Evolutionary conservation across 2,329 filamentous ascomycete species (phyloP).

Genomic region (Aspergillus ibericus): DNA sequence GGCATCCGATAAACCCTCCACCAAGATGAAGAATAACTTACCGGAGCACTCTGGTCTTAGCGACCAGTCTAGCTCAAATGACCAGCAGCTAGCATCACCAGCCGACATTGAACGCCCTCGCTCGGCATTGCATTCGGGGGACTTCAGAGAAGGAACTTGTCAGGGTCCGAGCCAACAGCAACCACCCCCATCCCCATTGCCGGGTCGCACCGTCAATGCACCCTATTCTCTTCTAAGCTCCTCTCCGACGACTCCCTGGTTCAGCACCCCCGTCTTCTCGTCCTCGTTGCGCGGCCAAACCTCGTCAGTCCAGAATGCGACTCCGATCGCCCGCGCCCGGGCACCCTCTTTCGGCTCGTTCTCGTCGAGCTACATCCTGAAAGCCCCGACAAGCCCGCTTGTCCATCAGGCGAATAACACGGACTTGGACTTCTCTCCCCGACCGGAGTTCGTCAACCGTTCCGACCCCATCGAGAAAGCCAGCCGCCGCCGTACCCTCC

Average conservation of each 20-base stretch:
- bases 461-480: slow-evolving; percentile 47
- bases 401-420: slow-evolving; percentile 86
- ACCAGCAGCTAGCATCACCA: slow-evolving; percentile 51
- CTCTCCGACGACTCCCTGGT: slow-evolving; percentile 61
- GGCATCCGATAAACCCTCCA: slow-evolving; percentile 18
- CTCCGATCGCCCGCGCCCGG: slow-evolving; percentile 37
- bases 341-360: slow-evolving; percentile 68
- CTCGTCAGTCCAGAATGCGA: slow-evolving; percentile 16
- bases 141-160: slow-evolving; percentile 54
- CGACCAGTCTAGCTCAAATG: slow-evolving; percentile 11
- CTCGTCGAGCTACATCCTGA: slow-evolving; percentile 77
- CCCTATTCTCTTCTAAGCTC: slow-evolving; percentile 36
- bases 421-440: slow-evolving; percentile 65
- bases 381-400: slow-evolving; percentile 87
- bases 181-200: slow-evolving; percentile 22
- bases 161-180: slow-evolving; percentile 28
- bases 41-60: slow-evolving; percentile 16
- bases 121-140: slow-evolving; percentile 67
- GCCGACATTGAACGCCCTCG: slow-evolving; percentile 75
- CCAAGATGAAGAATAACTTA: slow-evolving; percentile 12
- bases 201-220: slow-evolving; percentile 14
- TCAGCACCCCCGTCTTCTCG: slow-evolving; percentile 35
- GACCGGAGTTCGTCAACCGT: slow-evolving; percentile 54
- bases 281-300: slow-evolving; percentile 15
- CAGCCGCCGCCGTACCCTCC: slow-evolving; percentile 70